A percentile compares a stretch with the other conserved stretches of the same genome.
Conservation (phyloP, 2,329 filamentous ascomycete genomes). For the Exophiala xenobiotica region DNA sequence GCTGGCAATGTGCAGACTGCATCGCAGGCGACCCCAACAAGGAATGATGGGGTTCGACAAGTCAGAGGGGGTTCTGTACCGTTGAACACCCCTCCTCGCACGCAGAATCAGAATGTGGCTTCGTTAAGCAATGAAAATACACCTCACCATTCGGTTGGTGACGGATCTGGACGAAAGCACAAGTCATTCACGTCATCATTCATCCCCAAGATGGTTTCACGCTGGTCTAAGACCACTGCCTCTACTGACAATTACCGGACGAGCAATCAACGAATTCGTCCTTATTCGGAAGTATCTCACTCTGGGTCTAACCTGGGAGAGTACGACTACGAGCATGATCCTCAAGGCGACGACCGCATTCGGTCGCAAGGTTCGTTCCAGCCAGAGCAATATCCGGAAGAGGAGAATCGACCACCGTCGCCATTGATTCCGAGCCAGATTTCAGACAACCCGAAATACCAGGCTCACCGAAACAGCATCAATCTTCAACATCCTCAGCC, state of each 20-base stretch:
- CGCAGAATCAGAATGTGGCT: slow-evolving; percentile 39
- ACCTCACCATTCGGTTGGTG: slow-evolving; percentile 52
- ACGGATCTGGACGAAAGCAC: slow-evolving; percentile 79
- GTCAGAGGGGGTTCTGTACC: slow-evolving; percentile 45
- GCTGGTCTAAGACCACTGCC: slow-evolving; percentile 95
- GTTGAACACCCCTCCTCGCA: slow-evolving; percentile 46
- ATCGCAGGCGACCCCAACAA: slow-evolving; percentile 19
- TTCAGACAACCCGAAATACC: slow-evolving; percentile 61
- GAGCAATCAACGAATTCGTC: slow-evolving; percentile 55
- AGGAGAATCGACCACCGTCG: slow-evolving; percentile 55
- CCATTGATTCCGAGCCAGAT: slow-evolving; percentile 62
- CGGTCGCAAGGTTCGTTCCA: slow-evolving; percentile 46
- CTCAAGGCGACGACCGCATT: slow-evolving; percentile 46
- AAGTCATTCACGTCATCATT: slow-evolving; percentile 79
- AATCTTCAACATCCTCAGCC: slow-evolving; percentile 66
- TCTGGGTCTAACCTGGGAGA: slow-evolving; percentile 73
- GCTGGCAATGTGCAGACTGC: slow-evolving; percentile 20
- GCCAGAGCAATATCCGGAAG: slow-evolving; percentile 34
- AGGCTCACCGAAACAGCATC: slow-evolving; percentile 63
- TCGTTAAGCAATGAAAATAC: slow-evolving; percentile 75
- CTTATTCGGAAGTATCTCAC: slow-evolving; percentile 65
- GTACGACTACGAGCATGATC: slow-evolving; percentile 56
- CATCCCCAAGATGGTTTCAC: slow-evolving; percentile 78
- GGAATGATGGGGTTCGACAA: slow-evolving; percentile 33
- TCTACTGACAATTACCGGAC: slow-evolving; percentile 76